phyloP scores from a whole-genome alignment of 2,329 filamentous ascomycete species.

The Diaporthe citriasiana region DNA sequence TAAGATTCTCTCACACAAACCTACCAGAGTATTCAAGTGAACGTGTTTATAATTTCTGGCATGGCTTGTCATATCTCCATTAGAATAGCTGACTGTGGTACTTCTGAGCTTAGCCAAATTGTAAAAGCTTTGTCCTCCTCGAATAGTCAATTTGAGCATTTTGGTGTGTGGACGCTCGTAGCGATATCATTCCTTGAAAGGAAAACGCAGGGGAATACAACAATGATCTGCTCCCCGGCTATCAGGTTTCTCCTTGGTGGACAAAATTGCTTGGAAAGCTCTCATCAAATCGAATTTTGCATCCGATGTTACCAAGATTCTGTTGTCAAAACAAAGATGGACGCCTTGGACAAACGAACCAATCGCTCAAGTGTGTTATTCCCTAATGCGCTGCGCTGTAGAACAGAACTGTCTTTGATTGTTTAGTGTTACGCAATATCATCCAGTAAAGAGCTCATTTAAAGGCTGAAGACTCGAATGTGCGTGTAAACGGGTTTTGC shows the following conservation, averaged over 20 bases:
- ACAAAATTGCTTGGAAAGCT: not conserved
- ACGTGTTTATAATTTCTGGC: not conserved
- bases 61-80: not conserved
- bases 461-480: not conserved
- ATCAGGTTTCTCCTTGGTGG: not conserved
- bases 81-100: not conserved
- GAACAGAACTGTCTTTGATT: not conserved
- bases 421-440: not conserved
- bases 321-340: too few relatives aligned
- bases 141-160: not conserved
- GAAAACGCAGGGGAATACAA: not conserved
- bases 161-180: not conserved
- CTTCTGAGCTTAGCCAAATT: not conserved
- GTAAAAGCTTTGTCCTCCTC: not conserved
- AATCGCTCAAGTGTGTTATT: not conserved
- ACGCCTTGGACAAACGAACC: not conserved
- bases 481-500: not conserved
- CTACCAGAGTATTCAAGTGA: not conserved
- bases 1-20: not conserved
- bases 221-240: not conserved
- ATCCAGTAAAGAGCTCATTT: not conserved
- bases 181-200: not conserved
- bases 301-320: too few relatives aligned
- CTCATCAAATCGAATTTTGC: not conserved
- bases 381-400: not conserved